phyloP scores from a whole-genome alignment of 352 stramenopile species.

The Phytophthora melonis region DNA sequence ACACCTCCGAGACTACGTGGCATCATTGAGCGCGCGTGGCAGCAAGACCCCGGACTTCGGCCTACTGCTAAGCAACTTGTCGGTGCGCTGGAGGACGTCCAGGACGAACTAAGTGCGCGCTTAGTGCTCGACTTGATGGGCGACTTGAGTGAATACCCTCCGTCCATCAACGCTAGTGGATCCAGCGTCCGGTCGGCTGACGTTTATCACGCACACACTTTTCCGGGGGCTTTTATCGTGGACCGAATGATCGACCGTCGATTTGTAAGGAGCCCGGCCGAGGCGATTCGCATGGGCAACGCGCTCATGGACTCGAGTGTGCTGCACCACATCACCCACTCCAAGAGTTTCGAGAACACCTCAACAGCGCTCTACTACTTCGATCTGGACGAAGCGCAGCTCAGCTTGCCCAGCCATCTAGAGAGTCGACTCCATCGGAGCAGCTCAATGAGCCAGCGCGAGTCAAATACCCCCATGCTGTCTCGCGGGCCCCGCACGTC shows the following conservation, averaged over 20 bases:
- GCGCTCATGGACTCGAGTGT: slow-evolving; percentile 70
- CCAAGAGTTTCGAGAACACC: slow-evolving; percentile 51
- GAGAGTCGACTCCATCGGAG: slow-evolving; percentile 9
- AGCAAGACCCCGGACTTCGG: slow-evolving; percentile 34
- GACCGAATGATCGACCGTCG: slow-evolving; percentile 43
- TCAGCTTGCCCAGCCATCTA: slow-evolving; percentile 29
- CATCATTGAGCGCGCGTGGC: slow-evolving; percentile 47
- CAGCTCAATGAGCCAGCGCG: slow-evolving; percentile 25
- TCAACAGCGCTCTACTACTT: slow-evolving; percentile 47
- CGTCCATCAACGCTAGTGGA: background rate
- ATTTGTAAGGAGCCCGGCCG: slow-evolving; percentile 48
- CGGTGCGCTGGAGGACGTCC: slow-evolving; percentile 34
- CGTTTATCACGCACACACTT: slow-evolving; percentile 2
- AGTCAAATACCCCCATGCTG: slow-evolving; percentile 34
- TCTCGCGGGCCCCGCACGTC: slow-evolving; percentile 21
- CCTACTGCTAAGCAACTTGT: slow-evolving; percentile 47
- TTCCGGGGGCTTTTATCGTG: slow-evolving; percentile 32
- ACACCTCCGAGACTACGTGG: slow-evolving; percentile 23
- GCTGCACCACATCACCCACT: slow-evolving; percentile 65
- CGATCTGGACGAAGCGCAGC: slow-evolving; percentile 35
- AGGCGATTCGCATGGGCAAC: slow-evolving; percentile 64
- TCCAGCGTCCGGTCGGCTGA: slow-evolving; percentile 6
- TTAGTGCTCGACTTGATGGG: slow-evolving; percentile 34
- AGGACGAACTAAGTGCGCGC: slow-evolving; percentile 43
- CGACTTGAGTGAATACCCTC: slow-evolving; percentile 15